These are phyloP conservation scores for Pulveroboletus ravenelii DNA, from an alignment of 768 basidiomycete species.

Conservation along the genomic window DNA sequence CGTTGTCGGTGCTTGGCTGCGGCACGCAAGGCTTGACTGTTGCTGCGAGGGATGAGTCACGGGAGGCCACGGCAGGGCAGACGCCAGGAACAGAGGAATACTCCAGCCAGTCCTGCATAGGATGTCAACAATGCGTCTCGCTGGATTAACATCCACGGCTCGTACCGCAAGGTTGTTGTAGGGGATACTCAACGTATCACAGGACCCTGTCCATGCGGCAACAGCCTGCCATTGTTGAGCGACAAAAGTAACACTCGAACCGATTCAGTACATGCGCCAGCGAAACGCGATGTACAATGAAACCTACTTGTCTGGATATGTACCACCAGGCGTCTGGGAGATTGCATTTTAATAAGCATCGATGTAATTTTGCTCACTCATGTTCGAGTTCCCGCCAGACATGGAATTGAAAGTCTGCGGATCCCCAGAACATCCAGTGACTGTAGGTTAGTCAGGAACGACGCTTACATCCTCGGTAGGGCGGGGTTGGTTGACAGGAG, in stretches of 20 bases:
- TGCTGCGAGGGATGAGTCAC: conserved; percentile 3
- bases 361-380: conserved; percentile 21
- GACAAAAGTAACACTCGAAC: conserved; percentile 2
- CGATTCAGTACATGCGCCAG: background rate
- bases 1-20: conserved; percentile 18
- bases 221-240: conserved; percentile 12
- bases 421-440: background rate
- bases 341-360: conserved; percentile 20
- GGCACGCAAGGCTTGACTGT: conserved; percentile 11
- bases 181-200: conserved; percentile 19
- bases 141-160: background rate
- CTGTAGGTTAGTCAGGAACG: background rate
- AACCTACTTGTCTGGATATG: conserved; percentile 15
- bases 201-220: conserved; percentile 22
- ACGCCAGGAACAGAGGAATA: conserved; percentile 17
- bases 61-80: conserved; percentile 15
- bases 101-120: conserved; percentile 21
- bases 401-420: conserved; percentile 14
- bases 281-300: background rate
- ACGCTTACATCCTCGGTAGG: conserved; percentile 12
- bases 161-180: conserved; percentile 18
- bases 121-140: background rate
- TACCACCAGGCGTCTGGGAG: conserved; percentile 14
- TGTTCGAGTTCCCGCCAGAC: conserved; percentile 16
- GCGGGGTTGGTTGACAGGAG: conserved; percentile 15